Percentiles rank a stretch among this genome's conserved stretches.
phyloP scores from a whole-genome alignment of 2,329 filamentous ascomycete species.

The Pseudogymnoascus verrucosus region DNA sequence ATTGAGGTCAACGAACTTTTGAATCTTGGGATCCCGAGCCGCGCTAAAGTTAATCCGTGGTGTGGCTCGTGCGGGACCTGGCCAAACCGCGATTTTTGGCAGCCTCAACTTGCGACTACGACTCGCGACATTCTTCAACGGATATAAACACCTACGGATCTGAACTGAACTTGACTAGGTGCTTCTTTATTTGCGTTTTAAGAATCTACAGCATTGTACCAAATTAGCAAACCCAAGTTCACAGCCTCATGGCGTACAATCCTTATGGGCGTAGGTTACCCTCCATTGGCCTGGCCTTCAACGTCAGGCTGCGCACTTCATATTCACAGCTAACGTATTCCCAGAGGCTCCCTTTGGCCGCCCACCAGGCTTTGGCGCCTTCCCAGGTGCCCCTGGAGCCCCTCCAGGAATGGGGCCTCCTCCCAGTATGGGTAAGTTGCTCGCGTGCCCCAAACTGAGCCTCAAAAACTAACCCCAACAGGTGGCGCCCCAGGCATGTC shows the following conservation, averaged over 20 bases:
- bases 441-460: constrained; percentile 10
- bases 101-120: background rate
- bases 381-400: constrained; percentile 48
- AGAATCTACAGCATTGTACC: background rate
- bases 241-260: constrained; percentile 27
- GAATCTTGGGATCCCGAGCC: constrained; percentile 1
- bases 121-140: background rate
- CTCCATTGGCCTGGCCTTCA: background rate
- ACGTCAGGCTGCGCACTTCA: background rate
- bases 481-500: constrained; percentile 74
- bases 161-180: background rate
- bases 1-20: constrained; percentile 8
- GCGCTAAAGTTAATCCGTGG: constrained; percentile 2
- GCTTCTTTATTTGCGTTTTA: background rate
- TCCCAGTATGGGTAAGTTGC: constrained; percentile 68
- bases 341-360: constrained; percentile 51
- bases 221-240: background rate
- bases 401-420: constrained; percentile 67
- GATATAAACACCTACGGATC: background rate
- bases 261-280: constrained; percentile 27
- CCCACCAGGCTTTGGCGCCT: constrained; percentile 65
- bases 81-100: constrained; percentile 4
- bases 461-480: constrained; percentile 28
- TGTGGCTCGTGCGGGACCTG: constrained; percentile 6
- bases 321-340: background rate